Evolutionary conservation across 805 yeast species (phyloP), one percentile per base, ranked within the genome.

Genomic region (Blastobotrys parvus): DNA sequence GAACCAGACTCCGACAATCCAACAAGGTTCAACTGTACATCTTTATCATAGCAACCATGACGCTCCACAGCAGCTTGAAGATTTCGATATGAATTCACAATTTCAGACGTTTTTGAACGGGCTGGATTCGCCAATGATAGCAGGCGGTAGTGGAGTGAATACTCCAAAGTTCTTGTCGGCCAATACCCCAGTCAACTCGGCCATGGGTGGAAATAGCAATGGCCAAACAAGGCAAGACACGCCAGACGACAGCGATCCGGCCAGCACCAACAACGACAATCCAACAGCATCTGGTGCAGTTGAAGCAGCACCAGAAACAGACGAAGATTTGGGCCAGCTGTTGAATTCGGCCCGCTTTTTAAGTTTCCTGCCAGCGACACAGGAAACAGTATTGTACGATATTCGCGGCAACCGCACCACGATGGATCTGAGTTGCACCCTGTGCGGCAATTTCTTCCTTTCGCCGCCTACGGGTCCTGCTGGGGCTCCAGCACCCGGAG

Each of bases 391-490:
- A 4, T 19, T 51, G 11, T 53, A 45, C 39, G 57, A 51, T 33
- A 30, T 29, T 13, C 39, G 54, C 13, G 57, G 57, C n/a, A 46
- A 50, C 39, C 41, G 37, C n/a, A 41, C 47, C 7, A 20, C 39
- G 8, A 46, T 53, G 5, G 50, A 45, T 35, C 45, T 53, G 10
- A 32, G 42, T 13, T 49, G 42, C 4, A 29, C 43, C 13, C 40
- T 53, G 27, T 15, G 43, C 17, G 57, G 57, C 2, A 51, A 51
- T 44, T 53, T 53, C 42, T 53, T 53, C 34, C 45, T 53, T 16
- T 42, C 46, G 19, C 52, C 41, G 47, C 50, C 52, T 18, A 33
- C 35, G 16, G 38, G 41, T 18, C 21, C 45, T 16, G 37, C 41
- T 16, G 18, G 7, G 13, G 10, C 21, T 3, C 15, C 36, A 10